Percentiles rank a stretch among this genome's conserved stretches.
phyloP scores from a whole-genome alignment of 805 yeast species.

The Myxozyma vanderwaltii region DNA sequence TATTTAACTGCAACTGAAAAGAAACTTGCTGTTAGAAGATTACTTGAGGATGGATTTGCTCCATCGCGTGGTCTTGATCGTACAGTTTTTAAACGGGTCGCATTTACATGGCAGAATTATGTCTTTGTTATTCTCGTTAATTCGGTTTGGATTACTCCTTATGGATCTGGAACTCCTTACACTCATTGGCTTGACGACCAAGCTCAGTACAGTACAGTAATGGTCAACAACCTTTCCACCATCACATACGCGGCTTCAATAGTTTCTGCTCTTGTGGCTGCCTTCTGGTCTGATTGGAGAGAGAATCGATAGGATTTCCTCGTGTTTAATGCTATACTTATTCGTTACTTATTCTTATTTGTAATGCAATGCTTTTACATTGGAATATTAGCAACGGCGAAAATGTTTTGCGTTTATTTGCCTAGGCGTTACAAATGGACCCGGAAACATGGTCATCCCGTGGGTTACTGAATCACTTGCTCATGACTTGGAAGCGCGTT shows the following conservation, averaged over 20 bases:
- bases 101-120: slow-evolving; percentile 23
- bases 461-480: slow-evolving; percentile 30
- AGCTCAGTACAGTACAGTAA: slow-evolving; percentile 5
- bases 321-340: slow-evolving; percentile 17
- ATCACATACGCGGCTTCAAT: slow-evolving; percentile 63
- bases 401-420: slow-evolving; percentile 56
- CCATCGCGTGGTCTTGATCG: slow-evolving; percentile 22
- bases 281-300: slow-evolving; percentile 49
- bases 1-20: slow-evolving; percentile 60
- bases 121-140: slow-evolving; percentile 23
- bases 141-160: slow-evolving; percentile 29
- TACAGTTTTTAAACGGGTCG: slow-evolving; percentile 22
- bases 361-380: slow-evolving; percentile 53
- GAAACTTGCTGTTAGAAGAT: slow-evolving; percentile 51
- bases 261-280: slow-evolving; percentile 41
- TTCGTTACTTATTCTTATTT: slow-evolving; percentile 16
- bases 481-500: slow-evolving; percentile 29
- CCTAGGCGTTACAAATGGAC: slow-evolving; percentile 32
- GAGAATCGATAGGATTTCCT: slow-evolving; percentile 25
- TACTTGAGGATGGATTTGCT: slow-evolving; percentile 36
- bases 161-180: slow-evolving; percentile 24
- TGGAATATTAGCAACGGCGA: slow-evolving; percentile 59
- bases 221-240: slow-evolving; percentile 53
- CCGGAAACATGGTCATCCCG: slow-evolving; percentile 28
- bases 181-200: slow-evolving; percentile 21